phyloP scores from a whole-genome alignment of 345 rosid genomes.

The Camelina sativa region DNA sequence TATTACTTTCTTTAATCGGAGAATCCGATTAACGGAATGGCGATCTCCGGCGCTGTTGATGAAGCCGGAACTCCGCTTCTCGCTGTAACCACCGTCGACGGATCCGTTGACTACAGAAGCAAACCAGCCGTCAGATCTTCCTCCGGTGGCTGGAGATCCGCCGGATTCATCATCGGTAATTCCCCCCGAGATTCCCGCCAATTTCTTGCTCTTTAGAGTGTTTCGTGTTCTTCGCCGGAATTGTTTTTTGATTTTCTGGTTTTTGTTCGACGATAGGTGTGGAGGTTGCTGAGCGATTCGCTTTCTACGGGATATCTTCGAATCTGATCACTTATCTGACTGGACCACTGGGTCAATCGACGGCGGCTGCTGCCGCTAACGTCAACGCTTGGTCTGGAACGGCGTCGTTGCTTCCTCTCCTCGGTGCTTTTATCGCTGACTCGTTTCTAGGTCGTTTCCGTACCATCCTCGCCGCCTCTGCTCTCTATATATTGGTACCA shows the following conservation, averaged over 20 bases:
- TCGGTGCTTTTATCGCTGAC: slow-evolving; percentile 60
- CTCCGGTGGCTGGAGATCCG: slow-evolving; percentile 61
- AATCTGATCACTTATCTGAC: slow-evolving; percentile 56
- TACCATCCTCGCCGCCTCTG: slow-evolving; percentile 51
- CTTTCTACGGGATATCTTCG: slow-evolving; percentile 54
- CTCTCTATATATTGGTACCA: slow-evolving; percentile 51
- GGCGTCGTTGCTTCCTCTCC: slow-evolving; percentile 53
- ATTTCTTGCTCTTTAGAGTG: neutral
- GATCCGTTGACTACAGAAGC: slow-evolving; percentile 46
- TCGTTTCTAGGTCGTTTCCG: slow-evolving; percentile 61
- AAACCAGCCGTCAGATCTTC: slow-evolving; percentile 43
- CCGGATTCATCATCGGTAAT: slow-evolving; percentile 53
- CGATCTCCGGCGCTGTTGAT: slow-evolving; percentile 32
- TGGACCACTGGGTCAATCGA: slow-evolving; percentile 54
- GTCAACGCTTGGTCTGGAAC: slow-evolving; percentile 60
- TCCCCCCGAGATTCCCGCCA: slow-evolving; percentile 13
- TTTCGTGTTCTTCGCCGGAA: neutral
- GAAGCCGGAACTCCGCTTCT: slow-evolving; percentile 42
- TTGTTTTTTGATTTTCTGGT: neutral
- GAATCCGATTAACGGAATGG: slow-evolving; percentile 8
- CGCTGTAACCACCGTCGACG: slow-evolving; percentile 36
- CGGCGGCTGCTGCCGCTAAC: slow-evolving; percentile 55
- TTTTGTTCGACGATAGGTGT: slow-evolving; percentile 43
- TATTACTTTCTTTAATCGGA: too few relatives aligned
- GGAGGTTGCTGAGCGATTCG: slow-evolving; percentile 61